Conservation (phyloP, 2,329 filamentous ascomycete genomes). For the Fusarium incarnatum region DNA sequence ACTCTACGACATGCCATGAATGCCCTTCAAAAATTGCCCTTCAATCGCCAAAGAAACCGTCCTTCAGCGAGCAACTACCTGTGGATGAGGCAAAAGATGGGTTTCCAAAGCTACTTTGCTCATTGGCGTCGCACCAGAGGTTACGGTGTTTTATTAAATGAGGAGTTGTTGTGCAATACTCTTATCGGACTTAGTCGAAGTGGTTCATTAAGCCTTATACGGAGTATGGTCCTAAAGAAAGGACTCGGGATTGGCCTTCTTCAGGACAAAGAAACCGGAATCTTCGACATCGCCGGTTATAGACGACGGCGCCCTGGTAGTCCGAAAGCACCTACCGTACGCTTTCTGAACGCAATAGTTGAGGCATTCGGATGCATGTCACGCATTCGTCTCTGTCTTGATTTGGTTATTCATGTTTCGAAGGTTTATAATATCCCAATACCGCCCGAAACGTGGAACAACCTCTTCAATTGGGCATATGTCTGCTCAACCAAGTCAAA, state of each 20-base stretch:
- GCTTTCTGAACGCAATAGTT: conserved; percentile 73
- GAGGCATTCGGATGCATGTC: conserved; percentile 76
- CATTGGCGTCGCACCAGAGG: conserved; percentile 47
- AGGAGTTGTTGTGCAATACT: conserved; percentile 55
- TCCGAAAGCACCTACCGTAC: conserved; percentile 67
- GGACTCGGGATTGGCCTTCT: conserved; percentile 49
- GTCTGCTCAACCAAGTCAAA: conserved; percentile 60
- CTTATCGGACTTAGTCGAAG: conserved; percentile 58
- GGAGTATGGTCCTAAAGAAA: conserved; percentile 48
- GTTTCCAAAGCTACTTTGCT: conserved; percentile 41
- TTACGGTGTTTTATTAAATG: conserved; percentile 50
- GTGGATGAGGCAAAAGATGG: conserved; percentile 43
- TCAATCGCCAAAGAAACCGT: conserved; percentile 46
- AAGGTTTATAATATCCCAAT: conserved; percentile 69
- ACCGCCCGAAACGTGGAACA: conserved; percentile 69
- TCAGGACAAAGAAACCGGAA: conserved; percentile 31
- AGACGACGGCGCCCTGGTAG: conserved; percentile 59
- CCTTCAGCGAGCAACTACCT: conserved; percentile 45
- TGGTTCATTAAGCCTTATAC: conserved; percentile 51
- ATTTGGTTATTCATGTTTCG: conserved; percentile 72
- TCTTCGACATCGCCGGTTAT: conserved; percentile 49
- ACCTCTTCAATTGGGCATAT: conserved; percentile 75
- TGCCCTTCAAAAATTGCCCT: conserved; percentile 45
- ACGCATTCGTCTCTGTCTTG: conserved; percentile 68
- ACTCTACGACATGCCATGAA: conserved; percentile 48